Evolutionary conservation across 495 filamentous ascomycete genomes (phyloP), one percentile per base, ranked within the genome.

Genomic region (Aspergillus baeticus): DNA sequence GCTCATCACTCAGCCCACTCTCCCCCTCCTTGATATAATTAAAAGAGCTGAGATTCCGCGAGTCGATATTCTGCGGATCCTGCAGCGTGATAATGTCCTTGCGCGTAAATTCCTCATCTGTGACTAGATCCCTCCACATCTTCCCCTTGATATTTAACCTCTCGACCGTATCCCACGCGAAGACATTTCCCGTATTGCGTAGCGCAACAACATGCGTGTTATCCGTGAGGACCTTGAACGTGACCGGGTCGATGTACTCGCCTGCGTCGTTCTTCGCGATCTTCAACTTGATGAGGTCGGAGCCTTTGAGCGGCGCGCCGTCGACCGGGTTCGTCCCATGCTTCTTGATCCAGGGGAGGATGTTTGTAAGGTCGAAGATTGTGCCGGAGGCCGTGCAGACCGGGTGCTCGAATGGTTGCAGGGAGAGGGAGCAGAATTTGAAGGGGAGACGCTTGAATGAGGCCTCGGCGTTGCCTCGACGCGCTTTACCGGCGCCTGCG

Each of bases 51-150:
- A 98, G 78, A 63, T 99, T 88, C 64, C 95, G 73, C 44, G 83
- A 83, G 43, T 85, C 86, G 48, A 96, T 78, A 69, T 97, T 96
- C 66, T 96, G 91, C 26, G 94, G 95, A 70, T 99, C 95, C 69
- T 99, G 94, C 6, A 99, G 74, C 1, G 91, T 96, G 67, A 99
- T 92, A 62, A 99, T 93, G 68, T 99, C 94, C 63, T 89, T 90
- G 52, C 95, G 84, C 38, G 80, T 80, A 63, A 99, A 99, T 57
- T 93, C 90, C 57, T 81, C 81, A 60, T 98, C 93, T 63, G 85
- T 90, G 14, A 98, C 85, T 5, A 99, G 73, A 71, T 99, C 94
- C 50, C 78, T 79, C 94, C 94, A 99, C 77, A 95, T 86, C 83
- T 96, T 99, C 48, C 92, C 84, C 76, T 98, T 99, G 71, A 98